Evolutionary conservation across 306 rosid genomes (phyloP), one percentile per base, ranked within the genome.

Genomic region (Betula pendula): DNA sequence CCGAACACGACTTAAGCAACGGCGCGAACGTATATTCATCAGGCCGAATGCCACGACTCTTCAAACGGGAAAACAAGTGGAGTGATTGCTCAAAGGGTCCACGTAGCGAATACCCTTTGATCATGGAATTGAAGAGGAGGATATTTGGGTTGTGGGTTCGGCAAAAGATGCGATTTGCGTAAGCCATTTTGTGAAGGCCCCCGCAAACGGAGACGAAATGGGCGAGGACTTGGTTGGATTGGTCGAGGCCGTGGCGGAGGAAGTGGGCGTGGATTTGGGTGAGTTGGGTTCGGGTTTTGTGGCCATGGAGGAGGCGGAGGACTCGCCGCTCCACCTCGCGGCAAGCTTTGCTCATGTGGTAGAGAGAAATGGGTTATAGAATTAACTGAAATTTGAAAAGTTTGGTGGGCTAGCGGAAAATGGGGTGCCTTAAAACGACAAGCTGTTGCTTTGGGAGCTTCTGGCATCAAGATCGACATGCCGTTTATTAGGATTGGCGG

Each of bases 181-280:
- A 89, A 68, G 74, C 29, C 77, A 84, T 75, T 56, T 75, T 53
- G 76, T 71, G 51, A 17, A 88, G 82, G 0, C 90, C 35, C 20
- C 84, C 79, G 74, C 93, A 92, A 27, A 89, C 74, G 71, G 95
- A 83, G 86, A 94, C 85, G 63, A 94, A 94, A 76, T 90, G 97
- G 47, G 98, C 70, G 55, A 90, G 87, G 75, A 92, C 81, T 77
- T 88, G 93, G 81, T 90, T 92, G 76, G 94, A 87, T 12, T 87
- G 91, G 72, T 87, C 86, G 19, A 94, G 97, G 48, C 81, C 85
- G 43, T 89, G 97, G 79, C 96, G 95, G 80, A 94, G 88, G 83
- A 90, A 83, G 49, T 89, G 87, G 24, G 81, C 96, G 59, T 94
- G 97, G 75, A 92, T 88, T 88, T 92, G 71, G 5, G 75, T 77